These are phyloP conservation scores for Solanum ossicruentum DNA, from an alignment of 257 asterid genomes.

Conservation along the genomic window DNA sequence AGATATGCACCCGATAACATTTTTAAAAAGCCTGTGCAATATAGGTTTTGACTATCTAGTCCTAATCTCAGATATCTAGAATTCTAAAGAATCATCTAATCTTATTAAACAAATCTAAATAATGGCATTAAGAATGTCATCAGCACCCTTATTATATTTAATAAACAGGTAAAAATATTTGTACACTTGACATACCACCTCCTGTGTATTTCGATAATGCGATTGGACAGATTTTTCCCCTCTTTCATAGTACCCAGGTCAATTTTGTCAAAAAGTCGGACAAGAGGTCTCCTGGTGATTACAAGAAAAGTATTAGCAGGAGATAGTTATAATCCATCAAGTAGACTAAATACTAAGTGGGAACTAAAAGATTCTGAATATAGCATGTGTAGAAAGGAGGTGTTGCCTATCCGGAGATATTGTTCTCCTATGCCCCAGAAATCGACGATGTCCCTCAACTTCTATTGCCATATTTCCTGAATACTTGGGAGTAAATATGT, in stretches of 20 bases:
- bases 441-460: constrained; percentile 97
- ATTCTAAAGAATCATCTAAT: too few species aligned
- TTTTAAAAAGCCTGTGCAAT: too few species aligned
- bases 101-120: background rate
- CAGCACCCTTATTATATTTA: background rate
- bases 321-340: background rate
- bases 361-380: background rate
- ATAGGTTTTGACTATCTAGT: too few species aligned
- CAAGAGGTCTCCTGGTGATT: constrained; percentile 62
- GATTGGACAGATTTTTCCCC: constrained; percentile 44
- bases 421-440: constrained; percentile 81
- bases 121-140: background rate
- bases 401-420: constrained; percentile 75
- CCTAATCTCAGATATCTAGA: too few species aligned
- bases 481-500: constrained; percentile 85
- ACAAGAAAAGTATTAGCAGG: background rate
- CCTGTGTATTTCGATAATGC: constrained; percentile 55
- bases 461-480: constrained; percentile 97
- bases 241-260: constrained; percentile 62
- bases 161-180: background rate
- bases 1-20: too few species aligned
- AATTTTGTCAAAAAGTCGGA: constrained; percentile 71
- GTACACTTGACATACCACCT: constrained; percentile 37
- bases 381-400: background rate
- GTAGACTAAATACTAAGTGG: background rate